phyloP scores from a whole-genome alignment of 2,329 filamentous ascomycete genomes.

The Aureobasidium mangrovei region DNA sequence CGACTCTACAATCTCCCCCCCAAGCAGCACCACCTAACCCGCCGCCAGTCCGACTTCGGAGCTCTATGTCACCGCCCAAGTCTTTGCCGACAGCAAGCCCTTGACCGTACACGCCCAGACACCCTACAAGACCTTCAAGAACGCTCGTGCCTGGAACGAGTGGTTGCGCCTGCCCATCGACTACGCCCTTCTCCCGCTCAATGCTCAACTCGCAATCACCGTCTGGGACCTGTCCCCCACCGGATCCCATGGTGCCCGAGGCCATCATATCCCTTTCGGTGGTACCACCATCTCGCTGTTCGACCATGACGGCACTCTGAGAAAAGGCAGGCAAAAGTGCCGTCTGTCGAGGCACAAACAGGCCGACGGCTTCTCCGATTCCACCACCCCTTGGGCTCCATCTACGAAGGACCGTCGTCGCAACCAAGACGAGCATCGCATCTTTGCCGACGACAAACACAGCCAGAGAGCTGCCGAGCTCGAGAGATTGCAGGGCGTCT shows the following conservation, averaged over 20 bases:
- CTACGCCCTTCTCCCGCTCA: constrained; percentile 72
- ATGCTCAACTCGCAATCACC: constrained; percentile 81
- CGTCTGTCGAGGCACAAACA: constrained; percentile 69
- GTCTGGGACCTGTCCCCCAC: constrained; percentile 88
- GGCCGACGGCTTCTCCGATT: constrained; percentile 76
- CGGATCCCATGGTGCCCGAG: constrained; percentile 58
- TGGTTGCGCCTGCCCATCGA: constrained; percentile 84
- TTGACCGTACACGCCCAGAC: constrained; percentile 88
- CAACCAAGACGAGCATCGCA: constrained; percentile 50
- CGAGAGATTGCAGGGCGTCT: constrained; percentile 76
- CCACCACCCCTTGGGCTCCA: constrained; percentile 63
- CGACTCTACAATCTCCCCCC: neutral
- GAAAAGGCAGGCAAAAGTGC: constrained; percentile 90
- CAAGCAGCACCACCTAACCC: constrained; percentile 10
- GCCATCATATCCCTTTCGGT: constrained; percentile 82
- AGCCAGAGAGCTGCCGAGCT: constrained; percentile 55
- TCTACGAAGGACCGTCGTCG: constrained; percentile 46
- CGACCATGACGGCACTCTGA: constrained; percentile 80
- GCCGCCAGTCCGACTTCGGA: constrained; percentile 63
- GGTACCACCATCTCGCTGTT: constrained; percentile 91
- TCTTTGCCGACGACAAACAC: constrained; percentile 36
- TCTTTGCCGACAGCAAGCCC: constrained; percentile 94
- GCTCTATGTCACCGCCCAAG: constrained; percentile 83
- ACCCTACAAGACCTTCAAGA: constrained; percentile 82
- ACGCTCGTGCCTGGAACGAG: constrained; percentile 74